phyloP scores from a whole-genome alignment of 2,329 filamentous ascomycete species.

The Alternaria dauci region DNA sequence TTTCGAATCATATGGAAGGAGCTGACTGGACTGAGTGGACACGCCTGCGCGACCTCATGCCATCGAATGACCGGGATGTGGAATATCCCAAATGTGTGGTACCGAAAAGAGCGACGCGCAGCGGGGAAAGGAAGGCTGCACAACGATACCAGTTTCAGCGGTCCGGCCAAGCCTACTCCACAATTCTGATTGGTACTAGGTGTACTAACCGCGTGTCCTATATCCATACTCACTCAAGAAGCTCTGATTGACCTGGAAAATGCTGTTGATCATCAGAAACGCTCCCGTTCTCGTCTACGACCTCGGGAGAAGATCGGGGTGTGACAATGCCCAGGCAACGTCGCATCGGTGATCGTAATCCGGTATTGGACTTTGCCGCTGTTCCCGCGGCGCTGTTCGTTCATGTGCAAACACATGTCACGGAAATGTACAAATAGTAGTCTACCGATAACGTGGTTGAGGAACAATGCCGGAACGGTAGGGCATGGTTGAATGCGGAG shows the following conservation, averaged over 20 bases:
- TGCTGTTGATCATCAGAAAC: background rate
- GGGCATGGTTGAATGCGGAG: constrained; percentile 1
- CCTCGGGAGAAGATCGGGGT: background rate
- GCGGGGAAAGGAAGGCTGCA: constrained; percentile 11
- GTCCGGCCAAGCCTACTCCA: background rate
- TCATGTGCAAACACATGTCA: background rate
- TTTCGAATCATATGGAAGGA: background rate
- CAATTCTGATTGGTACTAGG: background rate
- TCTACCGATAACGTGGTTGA: constrained; percentile 3
- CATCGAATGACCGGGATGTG: background rate
- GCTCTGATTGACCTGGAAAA: background rate
- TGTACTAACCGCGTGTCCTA: background rate
- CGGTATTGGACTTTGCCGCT: background rate
- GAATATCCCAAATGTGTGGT: constrained; percentile 6
- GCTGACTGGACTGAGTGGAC: background rate
- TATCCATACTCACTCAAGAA: background rate
- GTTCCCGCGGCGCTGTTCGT: background rate
- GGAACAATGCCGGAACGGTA: background rate
- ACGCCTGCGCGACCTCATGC: background rate
- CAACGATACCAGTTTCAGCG: constrained; percentile 5
- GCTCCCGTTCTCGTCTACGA: background rate
- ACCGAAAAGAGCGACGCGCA: constrained; percentile 8
- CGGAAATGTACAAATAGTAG: background rate
- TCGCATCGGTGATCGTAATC: background rate
- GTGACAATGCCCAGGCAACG: background rate